Evolutionary conservation across 805 yeast species (phyloP), one percentile per base, ranked within the genome.

Genomic region (Phaffomyces antillensis): DNA sequence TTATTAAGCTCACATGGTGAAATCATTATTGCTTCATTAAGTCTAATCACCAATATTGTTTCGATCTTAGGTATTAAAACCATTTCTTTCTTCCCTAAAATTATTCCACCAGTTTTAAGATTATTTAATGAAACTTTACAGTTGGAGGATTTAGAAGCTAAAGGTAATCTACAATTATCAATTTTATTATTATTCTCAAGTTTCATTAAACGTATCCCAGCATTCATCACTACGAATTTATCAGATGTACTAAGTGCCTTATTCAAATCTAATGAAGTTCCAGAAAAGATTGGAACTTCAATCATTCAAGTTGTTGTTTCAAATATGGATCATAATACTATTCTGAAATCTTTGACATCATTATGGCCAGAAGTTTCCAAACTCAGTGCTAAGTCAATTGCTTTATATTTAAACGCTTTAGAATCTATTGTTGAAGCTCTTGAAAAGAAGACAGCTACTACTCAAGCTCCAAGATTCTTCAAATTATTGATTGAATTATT

Each of bases 21-120:
- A 52, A 64, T 86, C 8, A 69, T 81, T 28, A 76, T 93, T 32
- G 76, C 96, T 0, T 77, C 96, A 1, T 70, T 88, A 46, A 77
- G 82, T 53, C 80, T 83, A 47, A 76, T 87, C 49, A 79, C 86
- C 45, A 79, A 81, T 52, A 67, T 88, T 45, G 76, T 87, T 44
- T 77, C 81, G 42, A 75, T 80, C 23, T 64, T 90, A 39, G 99
- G 99, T 43, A 90, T 95, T 17, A 86, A 88, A 58, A 73, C 83
- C 50, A 83, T 93, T 59, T 90, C 95, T 7, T 77, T 73, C 58
- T 86, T 89, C 71, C 87, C 97, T 30, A 83, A 81, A 62, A 81
- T 90, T 58, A 77, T 93, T 49, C 87, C 89, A 15, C 86, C 88
- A 13, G 70, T 86, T 11, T 70, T 88, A 44, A 66, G 68, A 25